Percentiles rank a stretch among this genome's conserved stretches.
These are phyloP conservation scores for Shiraia bambusicola DNA, from an alignment of 2,329 filamentous ascomycete species.

Conservation along the genomic window DNA sequence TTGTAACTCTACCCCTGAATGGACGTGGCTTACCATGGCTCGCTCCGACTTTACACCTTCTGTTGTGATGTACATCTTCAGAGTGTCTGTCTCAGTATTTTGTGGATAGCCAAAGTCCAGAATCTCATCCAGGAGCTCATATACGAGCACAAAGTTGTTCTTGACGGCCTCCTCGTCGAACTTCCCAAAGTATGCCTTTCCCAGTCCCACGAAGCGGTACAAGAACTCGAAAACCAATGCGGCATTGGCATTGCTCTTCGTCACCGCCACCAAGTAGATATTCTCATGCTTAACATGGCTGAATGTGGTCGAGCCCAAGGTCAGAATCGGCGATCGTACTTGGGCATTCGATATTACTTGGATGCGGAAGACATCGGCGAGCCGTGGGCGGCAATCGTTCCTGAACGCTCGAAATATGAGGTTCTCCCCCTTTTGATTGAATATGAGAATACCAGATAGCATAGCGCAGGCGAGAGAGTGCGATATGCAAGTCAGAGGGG, in stretches of 20 bases:
- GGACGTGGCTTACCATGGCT: constrained; percentile 53
- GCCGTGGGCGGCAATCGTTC: constrained; percentile 94
- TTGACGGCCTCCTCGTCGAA: constrained; percentile 99
- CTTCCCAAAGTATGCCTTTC: constrained; percentile 96
- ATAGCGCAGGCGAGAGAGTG: constrained; percentile 52
- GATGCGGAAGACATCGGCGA: constrained; percentile 98
- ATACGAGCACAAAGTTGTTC: constrained; percentile 99
- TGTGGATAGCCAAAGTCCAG: constrained; percentile 98
- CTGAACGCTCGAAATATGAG: constrained; percentile 99
- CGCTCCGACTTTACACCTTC: constrained; percentile 94
- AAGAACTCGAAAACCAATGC: constrained; percentile 97
- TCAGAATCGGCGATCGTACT: constrained; percentile 95
- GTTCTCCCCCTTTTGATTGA: constrained; percentile 99
- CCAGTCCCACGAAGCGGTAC: constrained; percentile 85
- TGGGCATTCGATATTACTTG: constrained; percentile 98
- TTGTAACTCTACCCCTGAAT: not conserved
- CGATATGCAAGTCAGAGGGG: not conserved
- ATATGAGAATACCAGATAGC: constrained; percentile 95
- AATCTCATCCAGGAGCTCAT: constrained; percentile 96
- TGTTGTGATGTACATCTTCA: constrained; percentile 99
- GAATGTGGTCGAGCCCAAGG: constrained; percentile 95
- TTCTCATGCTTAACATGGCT: constrained; percentile 99
- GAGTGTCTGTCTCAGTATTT: constrained; percentile 96
- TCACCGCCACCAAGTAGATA: constrained; percentile 95
- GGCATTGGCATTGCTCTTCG: constrained; percentile 98